Conservation (phyloP, 805 yeast species). For the Ogataea naganishii region DNA sequence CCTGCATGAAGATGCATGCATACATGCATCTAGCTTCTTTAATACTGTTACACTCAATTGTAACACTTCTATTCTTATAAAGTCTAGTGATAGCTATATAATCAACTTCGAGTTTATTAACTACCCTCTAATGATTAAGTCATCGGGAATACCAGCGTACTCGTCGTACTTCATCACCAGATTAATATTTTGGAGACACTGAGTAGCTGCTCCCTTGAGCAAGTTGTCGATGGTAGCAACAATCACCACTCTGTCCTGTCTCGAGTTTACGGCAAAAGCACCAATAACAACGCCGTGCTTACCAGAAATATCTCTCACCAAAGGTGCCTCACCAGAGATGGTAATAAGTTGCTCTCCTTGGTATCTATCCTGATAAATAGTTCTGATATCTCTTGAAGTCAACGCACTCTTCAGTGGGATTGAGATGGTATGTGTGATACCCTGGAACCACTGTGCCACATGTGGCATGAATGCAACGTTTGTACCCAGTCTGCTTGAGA, state of each 20-base stretch:
- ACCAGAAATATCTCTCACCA: slow-evolving; percentile 84
- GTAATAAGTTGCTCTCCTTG: slow-evolving; percentile 79
- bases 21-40: too few species aligned
- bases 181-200: slow-evolving; percentile 93
- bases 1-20: too few species aligned
- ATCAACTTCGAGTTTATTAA: not conserved
- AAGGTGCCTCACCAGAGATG: slow-evolving; percentile 86
- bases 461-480: slow-evolving; percentile 91
- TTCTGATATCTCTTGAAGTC: slow-evolving; percentile 75
- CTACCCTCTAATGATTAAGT: slow-evolving; percentile 43
- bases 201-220: slow-evolving; percentile 98
- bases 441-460: slow-evolving; percentile 99
- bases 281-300: slow-evolving; percentile 95
- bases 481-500: slow-evolving; percentile 68
- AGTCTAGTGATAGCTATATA: not conserved
- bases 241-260: slow-evolving; percentile 83
- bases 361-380: slow-evolving; percentile 80
- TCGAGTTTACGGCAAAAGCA: slow-evolving; percentile 88
- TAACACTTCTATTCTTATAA: not conserved
- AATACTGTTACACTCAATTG: too few species aligned
- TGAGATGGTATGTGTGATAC: slow-evolving; percentile 85
- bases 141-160: slow-evolving; percentile 88
- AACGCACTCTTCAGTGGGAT: slow-evolving; percentile 73
- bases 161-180: slow-evolving; percentile 85
- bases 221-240: slow-evolving; percentile 95